Percentiles rank a stretch among this genome's conserved stretches.
phyloP scores from a whole-genome alignment of 768 basidiomycete species.

The Naematelia encephala region DNA sequence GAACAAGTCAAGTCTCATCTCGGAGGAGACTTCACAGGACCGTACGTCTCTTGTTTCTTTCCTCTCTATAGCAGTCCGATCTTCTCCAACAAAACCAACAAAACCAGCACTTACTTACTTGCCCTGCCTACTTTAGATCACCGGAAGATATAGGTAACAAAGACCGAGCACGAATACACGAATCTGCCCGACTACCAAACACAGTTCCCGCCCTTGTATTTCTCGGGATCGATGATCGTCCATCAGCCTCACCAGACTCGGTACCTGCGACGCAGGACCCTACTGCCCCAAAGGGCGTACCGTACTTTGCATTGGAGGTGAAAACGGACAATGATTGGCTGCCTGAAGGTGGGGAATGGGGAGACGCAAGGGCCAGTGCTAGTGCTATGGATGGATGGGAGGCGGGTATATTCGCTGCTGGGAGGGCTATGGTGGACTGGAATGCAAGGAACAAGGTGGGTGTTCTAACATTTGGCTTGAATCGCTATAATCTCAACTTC shows the following conservation, averaged over 20 bases:
- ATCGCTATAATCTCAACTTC: too few relatives aligned
- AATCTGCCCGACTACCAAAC: constrained; percentile 35
- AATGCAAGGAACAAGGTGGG: constrained; percentile 78
- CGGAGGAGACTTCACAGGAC: constrained; percentile 17
- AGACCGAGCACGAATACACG: constrained; percentile 55
- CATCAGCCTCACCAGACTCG: constrained; percentile 19
- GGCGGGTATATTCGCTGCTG: constrained; percentile 72
- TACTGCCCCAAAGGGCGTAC: constrained; percentile 68
- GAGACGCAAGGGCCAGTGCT: constrained; percentile 49
- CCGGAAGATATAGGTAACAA: constrained; percentile 16
- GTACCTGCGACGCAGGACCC: constrained; percentile 63
- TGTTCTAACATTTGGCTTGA: not conserved
- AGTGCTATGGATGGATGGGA: constrained; percentile 60
- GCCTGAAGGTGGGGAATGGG: constrained; percentile 53
- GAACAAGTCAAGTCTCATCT: constrained; percentile 65
- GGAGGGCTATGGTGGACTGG: constrained; percentile 86
- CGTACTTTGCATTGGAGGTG: constrained; percentile 81
- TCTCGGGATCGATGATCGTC: constrained; percentile 47
- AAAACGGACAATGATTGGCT: constrained; percentile 48
- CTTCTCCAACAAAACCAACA: too few relatives aligned
- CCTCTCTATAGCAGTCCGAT: not conserved
- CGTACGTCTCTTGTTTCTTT: constrained; percentile 21
- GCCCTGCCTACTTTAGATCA: constrained; percentile 8
- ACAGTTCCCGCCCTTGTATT: constrained; percentile 41
- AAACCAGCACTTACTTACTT: too few relatives aligned